Conservation (phyloP, 192 early-diverging fungal genomes). For the Mortierella alpina region DNA sequence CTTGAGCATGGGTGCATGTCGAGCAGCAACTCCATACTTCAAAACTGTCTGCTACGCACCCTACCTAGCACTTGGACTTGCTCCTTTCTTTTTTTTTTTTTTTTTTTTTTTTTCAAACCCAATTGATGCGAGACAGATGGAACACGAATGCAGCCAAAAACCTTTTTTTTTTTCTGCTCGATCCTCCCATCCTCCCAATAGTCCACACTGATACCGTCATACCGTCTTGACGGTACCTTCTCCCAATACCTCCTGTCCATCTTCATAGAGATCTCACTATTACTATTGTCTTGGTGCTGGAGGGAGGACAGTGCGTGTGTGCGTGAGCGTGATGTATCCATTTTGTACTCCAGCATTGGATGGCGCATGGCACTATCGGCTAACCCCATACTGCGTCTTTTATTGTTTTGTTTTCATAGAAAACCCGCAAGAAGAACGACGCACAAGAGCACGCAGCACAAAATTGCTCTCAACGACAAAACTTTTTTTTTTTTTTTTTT, state of each 20-base stretch:
- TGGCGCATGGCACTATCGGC: no score
- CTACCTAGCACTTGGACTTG: no score
- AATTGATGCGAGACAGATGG: slow-evolving; percentile 3
- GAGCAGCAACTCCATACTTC: no score
- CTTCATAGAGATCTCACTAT: not conserved
- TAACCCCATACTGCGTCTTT: not conserved
- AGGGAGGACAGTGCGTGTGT: no score
- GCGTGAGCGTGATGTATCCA: no score
- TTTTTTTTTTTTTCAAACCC: slow-evolving; percentile 15
- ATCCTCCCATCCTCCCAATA: not conserved
- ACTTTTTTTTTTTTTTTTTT: slow-evolving; percentile 11
- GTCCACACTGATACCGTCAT: not conserved
- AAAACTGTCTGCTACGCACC: no score
- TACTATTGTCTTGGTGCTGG: no score
- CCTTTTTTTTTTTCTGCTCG: slow-evolving; percentile 13
- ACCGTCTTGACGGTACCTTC: not conserved
- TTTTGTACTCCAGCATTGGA: no score
- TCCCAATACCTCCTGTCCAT: not conserved
- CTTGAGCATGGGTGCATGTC: no score
- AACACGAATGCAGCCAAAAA: not conserved
- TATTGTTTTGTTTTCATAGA: not conserved
- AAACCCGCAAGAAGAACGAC: not conserved
- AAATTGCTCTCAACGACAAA: not conserved
- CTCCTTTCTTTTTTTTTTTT: slow-evolving; percentile 8
- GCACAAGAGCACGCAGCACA: no score